A percentile compares a stretch with the other conserved stretches of the same genome.
Evolutionary conservation across 176 grass and related monocot genomes (phyloP).

Genomic region (Leersia perrieri): DNA sequence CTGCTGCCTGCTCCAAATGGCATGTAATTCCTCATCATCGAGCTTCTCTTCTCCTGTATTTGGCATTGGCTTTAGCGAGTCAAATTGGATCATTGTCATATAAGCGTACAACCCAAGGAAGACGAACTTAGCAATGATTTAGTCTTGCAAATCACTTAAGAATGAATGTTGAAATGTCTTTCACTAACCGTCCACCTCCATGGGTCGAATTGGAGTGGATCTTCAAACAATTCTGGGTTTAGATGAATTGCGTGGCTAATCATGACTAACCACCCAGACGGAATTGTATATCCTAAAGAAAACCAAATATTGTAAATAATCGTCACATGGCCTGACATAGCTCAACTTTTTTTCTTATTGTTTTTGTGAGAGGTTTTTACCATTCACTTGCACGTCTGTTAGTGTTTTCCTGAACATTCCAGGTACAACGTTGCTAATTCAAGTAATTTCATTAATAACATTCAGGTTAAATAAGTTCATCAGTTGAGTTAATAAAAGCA

Average conservation of each 20-base stretch:
- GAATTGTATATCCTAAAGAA: constrained; percentile 11
- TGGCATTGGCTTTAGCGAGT: not conserved
- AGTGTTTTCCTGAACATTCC: constrained; percentile 17
- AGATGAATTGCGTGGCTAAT: constrained; percentile 6
- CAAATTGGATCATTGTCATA: too few relatives aligned
- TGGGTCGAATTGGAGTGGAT: constrained; percentile 7
- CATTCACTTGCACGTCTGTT: constrained; percentile 12
- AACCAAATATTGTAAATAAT: too few relatives aligned
- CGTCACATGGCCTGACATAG: too few relatives aligned
- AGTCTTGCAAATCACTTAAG: too few relatives aligned
- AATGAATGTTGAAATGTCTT: not conserved
- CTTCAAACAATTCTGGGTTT: constrained; percentile 14
- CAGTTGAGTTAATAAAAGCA: not conserved
- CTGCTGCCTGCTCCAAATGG: constrained; percentile 30
- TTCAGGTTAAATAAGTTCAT: not conserved
- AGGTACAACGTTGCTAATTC: constrained; percentile 4
- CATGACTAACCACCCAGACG: constrained; percentile 10
- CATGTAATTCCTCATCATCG: constrained; percentile 15
- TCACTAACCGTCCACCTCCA: constrained; percentile 25
- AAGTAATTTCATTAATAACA: constrained; percentile 11
- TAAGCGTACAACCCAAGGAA: too few relatives aligned
- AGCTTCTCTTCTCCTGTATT: not conserved
- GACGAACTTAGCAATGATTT: too few relatives aligned
- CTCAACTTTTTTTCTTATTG: too few relatives aligned
- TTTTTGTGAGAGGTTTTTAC: not conserved